Conservation (phyloP, 2,329 filamentous ascomycete species). For the Pestalotiopsis sp. region DNA sequence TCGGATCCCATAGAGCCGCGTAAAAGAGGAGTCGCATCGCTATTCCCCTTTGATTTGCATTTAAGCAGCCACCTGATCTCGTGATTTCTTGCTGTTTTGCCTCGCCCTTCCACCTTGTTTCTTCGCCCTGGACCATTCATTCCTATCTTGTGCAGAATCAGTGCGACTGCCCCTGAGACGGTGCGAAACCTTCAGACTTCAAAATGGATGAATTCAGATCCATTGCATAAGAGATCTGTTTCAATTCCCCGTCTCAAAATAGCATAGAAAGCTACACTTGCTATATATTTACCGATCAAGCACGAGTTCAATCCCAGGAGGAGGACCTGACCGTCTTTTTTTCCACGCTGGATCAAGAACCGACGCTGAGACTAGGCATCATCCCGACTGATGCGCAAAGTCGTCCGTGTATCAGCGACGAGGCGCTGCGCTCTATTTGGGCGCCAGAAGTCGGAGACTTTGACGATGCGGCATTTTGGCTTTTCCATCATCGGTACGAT, state of each 20-base stretch:
- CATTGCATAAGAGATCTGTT: not conserved
- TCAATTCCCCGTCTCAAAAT: not conserved
- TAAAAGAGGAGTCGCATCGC: no score
- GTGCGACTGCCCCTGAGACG: no score
- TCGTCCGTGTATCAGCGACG: not conserved
- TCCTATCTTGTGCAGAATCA: no score
- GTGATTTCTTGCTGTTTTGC: no score
- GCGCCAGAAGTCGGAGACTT: not conserved
- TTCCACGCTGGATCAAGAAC: not conserved
- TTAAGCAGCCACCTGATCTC: no score
- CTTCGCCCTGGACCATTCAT: no score
- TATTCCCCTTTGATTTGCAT: no score
- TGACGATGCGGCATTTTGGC: not conserved
- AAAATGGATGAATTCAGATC: not conserved
- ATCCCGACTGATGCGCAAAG: not conserved
- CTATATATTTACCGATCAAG: not conserved
- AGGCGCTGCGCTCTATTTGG: not conserved
- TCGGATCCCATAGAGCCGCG: no score
- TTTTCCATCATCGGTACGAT: not conserved
- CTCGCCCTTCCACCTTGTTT: no score
- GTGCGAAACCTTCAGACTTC: not conserved
- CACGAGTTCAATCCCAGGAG: no score
- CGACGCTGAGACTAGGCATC: not conserved
- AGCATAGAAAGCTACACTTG: not conserved
- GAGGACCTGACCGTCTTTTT: not conserved